Evolutionary conservation across 768 basidiomycete species (phyloP).

Genomic region (Boletus bicolor): DNA sequence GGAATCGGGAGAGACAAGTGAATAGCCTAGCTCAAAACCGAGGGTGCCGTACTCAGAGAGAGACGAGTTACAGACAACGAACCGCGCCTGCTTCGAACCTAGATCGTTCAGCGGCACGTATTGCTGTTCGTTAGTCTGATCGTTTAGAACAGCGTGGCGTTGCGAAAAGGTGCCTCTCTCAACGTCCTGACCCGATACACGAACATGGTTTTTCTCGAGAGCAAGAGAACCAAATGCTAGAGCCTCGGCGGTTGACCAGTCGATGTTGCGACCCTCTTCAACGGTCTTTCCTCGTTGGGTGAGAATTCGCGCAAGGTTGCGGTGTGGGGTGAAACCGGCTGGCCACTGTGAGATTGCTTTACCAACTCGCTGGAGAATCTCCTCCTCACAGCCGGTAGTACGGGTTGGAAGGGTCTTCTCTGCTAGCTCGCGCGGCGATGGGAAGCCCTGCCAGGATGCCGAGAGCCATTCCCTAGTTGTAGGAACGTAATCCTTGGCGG

Average conservation of each 20-base stretch:
- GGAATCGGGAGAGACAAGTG: slow-evolving; percentile 89
- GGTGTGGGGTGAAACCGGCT: slow-evolving; percentile 80
- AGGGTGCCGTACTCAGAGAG: slow-evolving; percentile 93
- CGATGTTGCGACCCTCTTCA: slow-evolving; percentile 87
- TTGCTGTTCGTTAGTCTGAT: slow-evolving; percentile 88
- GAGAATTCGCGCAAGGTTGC: slow-evolving; percentile 93
- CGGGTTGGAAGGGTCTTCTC: slow-evolving; percentile 91
- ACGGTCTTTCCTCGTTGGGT: slow-evolving; percentile 83
- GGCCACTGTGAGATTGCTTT: slow-evolving; percentile 86
- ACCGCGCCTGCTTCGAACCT: slow-evolving; percentile 82
- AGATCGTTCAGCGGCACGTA: slow-evolving; percentile 90
- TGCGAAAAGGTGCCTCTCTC: slow-evolving; percentile 99
- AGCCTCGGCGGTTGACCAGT: slow-evolving; percentile 98
- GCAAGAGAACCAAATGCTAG: slow-evolving; percentile 93
- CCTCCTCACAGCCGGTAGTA: slow-evolving; percentile 75
- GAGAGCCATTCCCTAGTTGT: slow-evolving; percentile 97
- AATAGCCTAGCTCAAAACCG: slow-evolving; percentile 98
- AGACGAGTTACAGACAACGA: slow-evolving; percentile 95
- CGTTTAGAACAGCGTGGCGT: slow-evolving; percentile 94
- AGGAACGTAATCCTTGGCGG: slow-evolving; percentile 92
- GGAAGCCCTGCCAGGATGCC: slow-evolving; percentile 97
- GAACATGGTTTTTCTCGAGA: slow-evolving; percentile 90
- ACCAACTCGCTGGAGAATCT: slow-evolving; percentile 78
- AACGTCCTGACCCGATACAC: slow-evolving; percentile 96
- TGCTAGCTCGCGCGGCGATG: slow-evolving; percentile 91